Base-by-base conservation (phyloP, 2,329 filamentous ascomycete genomes). In the Fusarium sacchari region DNA sequence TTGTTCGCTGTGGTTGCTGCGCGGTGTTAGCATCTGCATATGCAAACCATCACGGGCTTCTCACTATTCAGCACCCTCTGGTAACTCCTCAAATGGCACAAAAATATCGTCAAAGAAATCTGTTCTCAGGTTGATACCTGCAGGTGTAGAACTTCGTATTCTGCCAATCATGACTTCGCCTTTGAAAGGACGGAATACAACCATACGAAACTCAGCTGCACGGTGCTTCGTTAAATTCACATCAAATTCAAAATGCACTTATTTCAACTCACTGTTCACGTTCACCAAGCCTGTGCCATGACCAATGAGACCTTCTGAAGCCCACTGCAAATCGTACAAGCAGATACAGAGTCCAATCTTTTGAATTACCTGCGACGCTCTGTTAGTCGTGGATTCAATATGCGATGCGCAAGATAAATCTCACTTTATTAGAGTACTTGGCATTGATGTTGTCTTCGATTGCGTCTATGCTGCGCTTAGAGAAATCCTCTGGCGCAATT, bases 401-500 rank as follows among this genome's bases (percentile, higher is more conserved):
- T 47, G 39, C 5, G 26, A 26, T 18, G 18, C 17, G 5, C 36
- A 34, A 26, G 6, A 26, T 37, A 13, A 15, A 34, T 26, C 76
- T 47, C 60, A 94, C 92, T 83, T 96, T 96, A 84, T 99, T 98
- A 67, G 96, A 91, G 83, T 98, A 99, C 84, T 99, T 99, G 72
- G 91, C 88, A 81, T 99, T 98, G 84, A 99, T 96, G 78, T 96
- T 96, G 84, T 99, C 95, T 83, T 98, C 95, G 72, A 99, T 94
- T 3, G 95, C 94, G 72, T 95, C 89, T 37, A 90, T 89, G 79
- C 94, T 97, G 69, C 90, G 88, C 82, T 96, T 96, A 69, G 91
- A 89, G 80, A 98, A 97, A 80, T 98, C 94, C 78, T 94, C 90
- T 4, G 96, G 96, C 37, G 90, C 88, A 84, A 99, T 97, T 83